Percentiles rank a stretch among this genome's conserved stretches.
These are phyloP conservation scores for Eutrema heterophyllum DNA, from an alignment of 345 rosid species.

Conservation along the genomic window DNA sequence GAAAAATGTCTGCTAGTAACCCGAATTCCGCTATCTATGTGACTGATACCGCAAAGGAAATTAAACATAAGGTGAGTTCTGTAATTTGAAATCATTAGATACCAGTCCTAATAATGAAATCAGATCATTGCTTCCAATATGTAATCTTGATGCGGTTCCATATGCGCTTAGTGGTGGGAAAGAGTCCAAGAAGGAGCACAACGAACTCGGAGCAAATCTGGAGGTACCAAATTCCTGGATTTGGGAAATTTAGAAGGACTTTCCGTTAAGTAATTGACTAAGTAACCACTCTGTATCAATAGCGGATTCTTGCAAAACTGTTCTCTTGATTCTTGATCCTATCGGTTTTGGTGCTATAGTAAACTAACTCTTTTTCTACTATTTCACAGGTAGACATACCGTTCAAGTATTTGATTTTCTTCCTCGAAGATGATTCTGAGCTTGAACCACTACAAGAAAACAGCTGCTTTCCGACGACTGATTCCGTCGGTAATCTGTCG, in stretches of 20 bases:
- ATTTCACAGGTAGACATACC: conserved; percentile 75
- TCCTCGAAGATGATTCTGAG: conserved; percentile 75
- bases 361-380: neutral
- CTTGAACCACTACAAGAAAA: too few relatives aligned
- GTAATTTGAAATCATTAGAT: neutral
- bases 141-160: neutral
- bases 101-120: neutral
- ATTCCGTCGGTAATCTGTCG: too few relatives aligned
- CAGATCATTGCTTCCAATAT: neutral
- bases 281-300: too few relatives aligned
- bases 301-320: neutral
- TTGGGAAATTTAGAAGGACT: too few relatives aligned
- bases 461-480: too few relatives aligned
- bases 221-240: conserved; percentile 69
- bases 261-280: too few relatives aligned
- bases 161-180: conserved; percentile 74
- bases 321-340: neutral
- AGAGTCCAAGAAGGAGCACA: conserved; percentile 43
- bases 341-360: neutral
- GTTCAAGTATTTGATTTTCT: conserved; percentile 68
- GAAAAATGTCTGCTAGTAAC: conserved; percentile 97
- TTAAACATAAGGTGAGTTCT: conserved; percentile 83
- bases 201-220: conserved; percentile 62
- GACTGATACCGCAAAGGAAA: conserved; percentile 71
- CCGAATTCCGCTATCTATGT: conserved; percentile 93